These are phyloP conservation scores for Talaromyces atroroseus DNA, from an alignment of 2,329 filamentous ascomycete species.

Conservation along the genomic window DNA sequence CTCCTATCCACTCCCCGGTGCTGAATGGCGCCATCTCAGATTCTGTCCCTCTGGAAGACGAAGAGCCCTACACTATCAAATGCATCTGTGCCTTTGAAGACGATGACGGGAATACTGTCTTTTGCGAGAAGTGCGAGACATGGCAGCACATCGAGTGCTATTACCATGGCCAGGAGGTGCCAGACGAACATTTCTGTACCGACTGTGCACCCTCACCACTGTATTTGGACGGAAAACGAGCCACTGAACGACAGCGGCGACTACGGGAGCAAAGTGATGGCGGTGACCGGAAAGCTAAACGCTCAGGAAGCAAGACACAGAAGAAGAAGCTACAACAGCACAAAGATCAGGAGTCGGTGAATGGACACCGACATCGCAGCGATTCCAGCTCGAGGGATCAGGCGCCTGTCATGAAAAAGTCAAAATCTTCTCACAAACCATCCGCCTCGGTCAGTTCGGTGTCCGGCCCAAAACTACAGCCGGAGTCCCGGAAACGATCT, in stretches of 20 bases:
- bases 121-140: conserved; percentile 90
- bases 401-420: conserved; percentile 61
- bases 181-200: conserved; percentile 75
- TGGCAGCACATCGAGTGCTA: conserved; percentile 99
- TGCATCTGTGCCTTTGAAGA: conserved; percentile 92
- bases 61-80: conserved; percentile 76
- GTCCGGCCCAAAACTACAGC: conserved; percentile 58
- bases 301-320: conserved; percentile 70
- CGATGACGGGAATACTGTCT: conserved; percentile 96
- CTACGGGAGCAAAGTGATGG: conserved; percentile 56
- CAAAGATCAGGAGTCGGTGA: conserved; percentile 63
- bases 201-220: conserved; percentile 86
- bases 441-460: conserved; percentile 71
- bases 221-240: conserved; percentile 65
- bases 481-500: conserved; percentile 57
- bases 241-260: conserved; percentile 64
- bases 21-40: conserved; percentile 40
- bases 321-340: conserved; percentile 65
- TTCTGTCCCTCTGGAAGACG: conserved; percentile 38
- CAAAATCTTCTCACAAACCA: conserved; percentile 74
- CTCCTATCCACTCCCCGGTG: conserved; percentile 37
- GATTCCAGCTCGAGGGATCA: conserved; percentile 48
- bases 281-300: conserved; percentile 66
- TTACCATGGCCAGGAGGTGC: conserved; percentile 73
- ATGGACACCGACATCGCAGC: conserved; percentile 56